Base-by-base conservation (phyloP, 257 asterid genomes). In the Jacaranda mimosifolia region DNA sequence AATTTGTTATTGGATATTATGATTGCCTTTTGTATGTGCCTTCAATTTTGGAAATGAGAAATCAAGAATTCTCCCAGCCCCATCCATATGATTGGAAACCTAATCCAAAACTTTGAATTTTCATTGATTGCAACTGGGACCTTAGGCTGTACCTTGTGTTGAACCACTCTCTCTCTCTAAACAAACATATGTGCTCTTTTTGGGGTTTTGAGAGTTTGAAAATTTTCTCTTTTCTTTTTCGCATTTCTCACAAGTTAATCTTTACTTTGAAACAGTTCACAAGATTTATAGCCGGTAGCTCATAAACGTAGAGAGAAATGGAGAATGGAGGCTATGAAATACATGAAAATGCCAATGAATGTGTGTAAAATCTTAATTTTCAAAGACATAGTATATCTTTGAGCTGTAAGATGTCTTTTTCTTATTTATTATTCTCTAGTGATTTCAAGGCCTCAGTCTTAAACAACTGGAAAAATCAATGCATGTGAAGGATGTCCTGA, bases 401-500 rank as follows among this genome's bases (percentile, higher is more conserved):
- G 11, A 35, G 19, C 5, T 64, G 26, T 55, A 3, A 46, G 42
- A 68, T 53, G 58, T 57, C 15, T 14, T 40, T 46, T 35, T 63
- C 36, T 42, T 68, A 40, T 26, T 13, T 21, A 3, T 8, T 63
- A 32, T 21, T 68, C 53, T 43, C 14, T 58, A 52, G 8, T 68
- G 63, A 38, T 68, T 36, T 85, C 98, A 0, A 97, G 97, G 17
- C 85, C 97, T 39, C 73, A 92, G 82, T 92, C 98, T 7, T 97
- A 92, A 76, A 81, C 86, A 21, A 97, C 98, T 21, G 97, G 98
- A 48, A 92, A 94, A 66, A 87, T 96, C 21, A 97, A 92, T 70
- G 72, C 91, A 42, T 92, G 98, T 73, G 85, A 74, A 75, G 98
- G 98, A 15, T 94, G 98, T 79, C 98, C 98, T 32, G 92, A 94